Base-by-base conservation (phyloP, 371 early-diverging fungal species). In the Coemansia sp. region DNA sequence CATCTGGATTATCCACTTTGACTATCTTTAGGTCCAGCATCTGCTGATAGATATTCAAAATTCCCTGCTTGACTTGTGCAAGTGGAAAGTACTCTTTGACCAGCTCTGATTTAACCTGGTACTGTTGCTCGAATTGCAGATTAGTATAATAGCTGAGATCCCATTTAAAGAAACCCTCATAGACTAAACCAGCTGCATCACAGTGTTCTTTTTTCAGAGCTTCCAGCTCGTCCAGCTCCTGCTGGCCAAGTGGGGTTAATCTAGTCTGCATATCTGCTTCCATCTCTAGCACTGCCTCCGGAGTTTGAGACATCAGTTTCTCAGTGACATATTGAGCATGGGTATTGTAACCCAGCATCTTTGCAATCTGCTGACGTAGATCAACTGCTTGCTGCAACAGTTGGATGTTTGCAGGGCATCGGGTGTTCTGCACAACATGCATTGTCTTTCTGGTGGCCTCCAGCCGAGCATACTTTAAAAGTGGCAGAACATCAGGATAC, bases 51-150 rank as follows among this genome's bases (percentile, higher is more conserved):
- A 89, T 80, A 5, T 82, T 81, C 31, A 90, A 74, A 82, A 90
- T 85, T 48, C 82, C 85, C 65, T 76, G 61, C 14, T 79, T 77
- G 26, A 88, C 87, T 30, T 61, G n/a, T 36, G 85, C 80, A 30
- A 92, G 61, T 36, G 86, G 78, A 64, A 90, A 91, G 69, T 86
- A 92, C 67, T 90, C 72, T 58, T 86, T 87, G 65, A 92, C 84
- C 61, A 84, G 62, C 55, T 89, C 85, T 52, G 88, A 82, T 50
- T 90, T 86, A 30, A 90, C 83, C 20, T 82, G 57, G 54, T 86
- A 89, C 38, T 85, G 72, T 26, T 80, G 82, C 54, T 85, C 85
- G 35, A 88, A 75, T 33, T 88, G 68, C 38, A 85, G 77, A 57
- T 83, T 83, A 49, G 84, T 68, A 38, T 38, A 38, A 38, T 38